Evolutionary conservation across 2,329 filamentous ascomycete species (phyloP).

Genomic region (Elsinoe necatrix): DNA sequence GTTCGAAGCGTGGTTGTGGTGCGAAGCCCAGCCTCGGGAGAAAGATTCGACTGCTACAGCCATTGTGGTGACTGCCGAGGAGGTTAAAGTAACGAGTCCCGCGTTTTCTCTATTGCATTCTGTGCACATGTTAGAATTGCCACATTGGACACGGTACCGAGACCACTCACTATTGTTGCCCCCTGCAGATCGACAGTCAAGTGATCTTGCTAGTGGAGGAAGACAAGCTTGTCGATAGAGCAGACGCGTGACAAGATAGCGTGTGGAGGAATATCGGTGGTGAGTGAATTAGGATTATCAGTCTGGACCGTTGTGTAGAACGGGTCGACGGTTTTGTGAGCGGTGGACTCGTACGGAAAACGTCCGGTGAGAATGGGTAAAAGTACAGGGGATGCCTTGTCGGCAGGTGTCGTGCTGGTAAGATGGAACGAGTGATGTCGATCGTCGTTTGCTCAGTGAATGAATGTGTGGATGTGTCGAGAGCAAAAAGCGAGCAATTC

Average conservation of each 20-base stretch:
- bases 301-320: constrained; percentile 15
- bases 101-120: constrained; percentile 14
- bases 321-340: constrained; percentile 15
- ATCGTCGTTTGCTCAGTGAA: background rate
- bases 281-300: constrained; percentile 16
- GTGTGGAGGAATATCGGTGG: background rate
- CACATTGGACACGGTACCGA: background rate
- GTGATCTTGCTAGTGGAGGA: constrained; percentile 12
- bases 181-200: constrained; percentile 15
- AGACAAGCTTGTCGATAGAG: background rate
- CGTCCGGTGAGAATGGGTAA: constrained; percentile 2
- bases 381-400: background rate
- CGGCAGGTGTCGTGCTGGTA: background rate
- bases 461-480: background rate
- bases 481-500: background rate
- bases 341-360: constrained; percentile 7
- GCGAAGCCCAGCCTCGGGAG: constrained; percentile 50
- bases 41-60: constrained; percentile 62
- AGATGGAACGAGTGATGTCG: constrained; percentile 1
- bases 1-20: constrained; percentile 30
- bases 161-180: background rate
- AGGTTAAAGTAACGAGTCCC: constrained; percentile 1
- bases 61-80: constrained; percentile 47
- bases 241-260: constrained; percentile 14
- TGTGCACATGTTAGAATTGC: constrained; percentile 1